Percentiles rank a stretch among this genome's conserved stretches.
Conservation (phyloP, 228 moss, liverwort and hornwort genomes). For the Sphagnum magellanicum region DNA sequence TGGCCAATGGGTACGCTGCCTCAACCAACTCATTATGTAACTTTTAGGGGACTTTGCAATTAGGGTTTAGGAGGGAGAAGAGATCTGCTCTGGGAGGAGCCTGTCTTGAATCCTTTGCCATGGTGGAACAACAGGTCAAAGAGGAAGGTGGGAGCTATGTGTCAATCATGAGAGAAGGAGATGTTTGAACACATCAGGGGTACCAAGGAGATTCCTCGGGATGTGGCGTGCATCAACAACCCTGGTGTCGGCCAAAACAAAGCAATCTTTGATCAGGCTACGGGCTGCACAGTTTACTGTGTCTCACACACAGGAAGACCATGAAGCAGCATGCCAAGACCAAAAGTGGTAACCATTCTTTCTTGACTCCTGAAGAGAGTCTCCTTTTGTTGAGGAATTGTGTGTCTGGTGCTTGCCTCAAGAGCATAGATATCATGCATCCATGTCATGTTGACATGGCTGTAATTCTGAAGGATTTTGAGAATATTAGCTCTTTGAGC, state of each 20-base stretch:
- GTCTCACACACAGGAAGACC: neutral
- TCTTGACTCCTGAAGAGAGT: no score
- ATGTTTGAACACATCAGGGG: neutral
- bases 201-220: neutral
- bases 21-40: no score
- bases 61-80: neutral
- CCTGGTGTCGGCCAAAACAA: neutral
- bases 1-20: no score
- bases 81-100: neutral
- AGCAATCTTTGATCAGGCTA: neutral
- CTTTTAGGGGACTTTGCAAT: no score
- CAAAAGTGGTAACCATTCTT: no score
- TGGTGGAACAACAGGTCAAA: neutral
- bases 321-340: no score
- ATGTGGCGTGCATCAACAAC: neutral
- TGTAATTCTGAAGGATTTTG: neutral
- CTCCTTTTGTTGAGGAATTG: neutral
- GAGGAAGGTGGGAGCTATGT: neutral
- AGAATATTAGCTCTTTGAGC: neutral
- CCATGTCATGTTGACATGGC: neutral
- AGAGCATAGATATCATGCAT: neutral
- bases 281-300: neutral
- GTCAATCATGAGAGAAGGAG: neutral
- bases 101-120: neutral
- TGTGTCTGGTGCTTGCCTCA: neutral